Percentiles rank a stretch among this genome's conserved stretches.
Evolutionary conservation across 495 filamentous ascomycete genomes (phyloP).

Genomic region (Staphylotrichum longicolle): DNA sequence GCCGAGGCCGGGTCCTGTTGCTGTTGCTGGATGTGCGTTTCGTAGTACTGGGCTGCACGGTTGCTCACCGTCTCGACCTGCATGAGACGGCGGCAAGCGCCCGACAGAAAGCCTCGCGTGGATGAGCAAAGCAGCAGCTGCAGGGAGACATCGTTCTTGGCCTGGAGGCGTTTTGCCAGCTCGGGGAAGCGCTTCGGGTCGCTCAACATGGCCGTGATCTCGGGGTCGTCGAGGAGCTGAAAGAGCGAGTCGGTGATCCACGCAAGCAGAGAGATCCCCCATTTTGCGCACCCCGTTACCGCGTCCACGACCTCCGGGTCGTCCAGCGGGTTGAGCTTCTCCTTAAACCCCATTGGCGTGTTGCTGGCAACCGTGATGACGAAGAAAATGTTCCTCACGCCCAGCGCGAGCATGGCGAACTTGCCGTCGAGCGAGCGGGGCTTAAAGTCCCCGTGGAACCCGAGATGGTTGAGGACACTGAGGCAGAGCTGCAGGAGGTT

Average conservation of each 20-base stretch:
- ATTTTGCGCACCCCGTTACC: slow-evolving; percentile 57
- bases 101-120: slow-evolving; percentile 67
- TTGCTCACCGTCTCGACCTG: slow-evolving; percentile 45
- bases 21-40: slow-evolving; percentile 27
- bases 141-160: slow-evolving; percentile 55
- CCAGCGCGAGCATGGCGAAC: slow-evolving; percentile 70
- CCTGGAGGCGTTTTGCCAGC: slow-evolving; percentile 44
- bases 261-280: slow-evolving; percentile 66
- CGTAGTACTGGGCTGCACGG: slow-evolving; percentile 41
- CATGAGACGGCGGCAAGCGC: slow-evolving; percentile 61
- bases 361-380: slow-evolving; percentile 62
- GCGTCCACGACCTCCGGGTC: slow-evolving; percentile 62
- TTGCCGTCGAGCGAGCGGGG: slow-evolving; percentile 62
- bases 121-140: slow-evolving; percentile 70
- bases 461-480: slow-evolving; percentile 66
- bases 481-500: slow-evolving; percentile 64
- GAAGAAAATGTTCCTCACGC: slow-evolving; percentile 67
- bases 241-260: slow-evolving; percentile 69
- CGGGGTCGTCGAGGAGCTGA: slow-evolving; percentile 55
- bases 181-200: slow-evolving; percentile 48
- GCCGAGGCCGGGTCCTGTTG: slow-evolving; percentile 26
- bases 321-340: slow-evolving; percentile 54
- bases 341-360: slow-evolving; percentile 37
- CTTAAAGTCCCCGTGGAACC: slow-evolving; percentile 59
- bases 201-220: slow-evolving; percentile 43